Base-by-base conservation (phyloP, 805 yeast genomes). In the Starmerella cellae region DNA sequence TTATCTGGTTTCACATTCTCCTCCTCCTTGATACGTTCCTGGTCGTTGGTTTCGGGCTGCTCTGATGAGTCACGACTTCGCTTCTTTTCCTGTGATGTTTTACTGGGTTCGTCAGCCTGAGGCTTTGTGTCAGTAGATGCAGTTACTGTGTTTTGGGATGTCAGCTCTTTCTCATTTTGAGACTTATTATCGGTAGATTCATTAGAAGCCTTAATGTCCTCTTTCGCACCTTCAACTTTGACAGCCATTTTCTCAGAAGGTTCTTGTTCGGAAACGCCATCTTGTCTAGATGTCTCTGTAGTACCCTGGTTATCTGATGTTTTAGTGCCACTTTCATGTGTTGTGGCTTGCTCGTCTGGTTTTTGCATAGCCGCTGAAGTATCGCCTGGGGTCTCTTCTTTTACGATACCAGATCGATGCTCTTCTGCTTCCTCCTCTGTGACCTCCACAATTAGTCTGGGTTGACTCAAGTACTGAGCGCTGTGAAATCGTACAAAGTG, bases 401-500 rank as follows among this genome's bases (percentile, higher is more conserved):
- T 24, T 24, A 24, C 28, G 8, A 9, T 13, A n/a, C n/a, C n/a
- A n/a, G n/a, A n/a, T 13, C 13, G 8, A 13, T 24, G 11, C 11
- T 24, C 28, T 31, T 31, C 35, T 14, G 10, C 28, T 8, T 8
- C 28, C 28, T 24, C 28, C 8, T 24, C 28, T 24, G 8, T 24
- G 28, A 9, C 11, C 28, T 24, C 28, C 13, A 34, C 28, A 5
- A 40, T 26, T 3, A 42, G 38, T 9, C 42, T 36, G 2, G 51
- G 49, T 18, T 24, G 35, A 8, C 28, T 39, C 4, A 32, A 16
- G 35, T 32, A 32, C 24, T 36, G 38, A n/a, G 47, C 5, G 37
- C 51, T 46, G 22, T 35, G 44, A 29, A 38, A 67, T 37, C 83
- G 64, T 10, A 84, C 56, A 9, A 77, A 75, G 41, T 80, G 70